Conservation (phyloP, 164 flowering plant genomes). For the Santalum album region DNA sequence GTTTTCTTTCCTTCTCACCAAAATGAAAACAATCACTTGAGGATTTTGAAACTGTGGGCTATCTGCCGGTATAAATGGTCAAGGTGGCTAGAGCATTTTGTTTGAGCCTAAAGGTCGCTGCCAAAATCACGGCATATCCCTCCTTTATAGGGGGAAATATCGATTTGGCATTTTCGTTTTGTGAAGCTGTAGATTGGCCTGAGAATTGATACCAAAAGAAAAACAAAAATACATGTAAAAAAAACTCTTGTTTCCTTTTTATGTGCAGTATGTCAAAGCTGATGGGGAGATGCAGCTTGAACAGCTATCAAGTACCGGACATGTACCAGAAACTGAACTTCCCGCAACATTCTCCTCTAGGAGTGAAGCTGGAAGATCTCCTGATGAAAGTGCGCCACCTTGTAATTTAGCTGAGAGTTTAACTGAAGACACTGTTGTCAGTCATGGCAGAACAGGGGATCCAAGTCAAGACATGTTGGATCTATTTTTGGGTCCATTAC, state of each 20-base stretch:
- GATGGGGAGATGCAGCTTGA: conserved; percentile 17
- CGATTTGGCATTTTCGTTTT: too few species aligned
- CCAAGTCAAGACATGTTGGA: conserved; percentile 59
- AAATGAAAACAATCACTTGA: too few species aligned
- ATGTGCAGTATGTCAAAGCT: conserved; percentile 42
- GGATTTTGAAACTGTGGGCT: too few species aligned
- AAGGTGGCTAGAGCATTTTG: too few species aligned
- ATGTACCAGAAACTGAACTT: conserved; percentile 12
- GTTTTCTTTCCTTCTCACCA: too few species aligned
- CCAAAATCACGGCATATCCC: too few species aligned
- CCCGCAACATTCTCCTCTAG: conserved; percentile 4
- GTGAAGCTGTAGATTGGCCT: not conserved
- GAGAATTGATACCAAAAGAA: too few species aligned
- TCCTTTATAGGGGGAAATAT: too few species aligned
- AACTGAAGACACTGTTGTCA: conserved; percentile 3
- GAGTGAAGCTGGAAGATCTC: conserved; percentile 11
- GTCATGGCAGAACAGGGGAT: conserved; percentile 30
- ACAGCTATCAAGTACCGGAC: conserved; percentile 4
- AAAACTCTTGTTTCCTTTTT: not conserved
- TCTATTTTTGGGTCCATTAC: conserved; percentile 57
- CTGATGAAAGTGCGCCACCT: conserved; percentile 2
- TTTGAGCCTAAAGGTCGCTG: too few species aligned
- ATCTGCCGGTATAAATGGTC: too few species aligned
- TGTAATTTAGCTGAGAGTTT: conserved; percentile 5
- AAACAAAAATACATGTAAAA: too few species aligned